Evolutionary conservation across 2,329 filamentous ascomycete species (phyloP), one percentile per base, ranked within the genome.

Genomic region (Setomelanomma holmii): DNA sequence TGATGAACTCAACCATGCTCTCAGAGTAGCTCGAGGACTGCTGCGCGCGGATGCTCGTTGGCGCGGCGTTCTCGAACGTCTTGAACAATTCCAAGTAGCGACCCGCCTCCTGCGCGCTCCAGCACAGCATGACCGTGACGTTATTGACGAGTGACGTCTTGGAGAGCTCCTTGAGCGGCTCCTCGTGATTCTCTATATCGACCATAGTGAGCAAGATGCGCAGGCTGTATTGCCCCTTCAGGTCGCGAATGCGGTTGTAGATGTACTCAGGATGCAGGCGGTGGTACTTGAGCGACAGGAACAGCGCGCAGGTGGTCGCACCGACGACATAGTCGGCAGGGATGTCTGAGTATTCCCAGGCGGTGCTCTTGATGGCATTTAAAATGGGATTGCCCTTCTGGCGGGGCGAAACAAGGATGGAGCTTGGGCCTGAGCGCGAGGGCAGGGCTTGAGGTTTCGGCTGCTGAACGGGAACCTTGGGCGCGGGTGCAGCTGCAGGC

Each of bases 261-360:
- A 99, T 91, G 79, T 99, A 99, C 76, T 99, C 95, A 1, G 95
- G 95, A 71, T 99, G 95, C 45, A 99, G 83, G 22, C 93, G 91
- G 75, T 99, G 95, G 75, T 99, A 99, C 75, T 98, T 99, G 48
- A 99, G 84, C 41, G 91, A 96, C 36, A 99, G 80, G 71, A 98
- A 99, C 4, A 99, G 82, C 0, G 91, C 93, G 68, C 93, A 96
- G 5, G 93, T 96, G 0, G 92, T 96, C 36, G 84, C 72, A 0
- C 95, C 93, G 41, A 98, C 81, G 7, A 93, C 89, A 73, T 96
- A 99, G 77, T 99, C 95, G 24, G 93, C 91, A 1, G 89, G 88
- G n/a, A 96, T 96, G 68, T 98, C 93, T 56, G 91, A 93, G 75
- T 96, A 98, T 76, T 99, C 95, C 95, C 95, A 99, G 0, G 92